A percentile compares a stretch with the other conserved stretches of the same genome.
These are phyloP conservation scores for Haberlea rhodopensis DNA, from an alignment of 257 asterid genomes.

Conservation along the genomic window DNA sequence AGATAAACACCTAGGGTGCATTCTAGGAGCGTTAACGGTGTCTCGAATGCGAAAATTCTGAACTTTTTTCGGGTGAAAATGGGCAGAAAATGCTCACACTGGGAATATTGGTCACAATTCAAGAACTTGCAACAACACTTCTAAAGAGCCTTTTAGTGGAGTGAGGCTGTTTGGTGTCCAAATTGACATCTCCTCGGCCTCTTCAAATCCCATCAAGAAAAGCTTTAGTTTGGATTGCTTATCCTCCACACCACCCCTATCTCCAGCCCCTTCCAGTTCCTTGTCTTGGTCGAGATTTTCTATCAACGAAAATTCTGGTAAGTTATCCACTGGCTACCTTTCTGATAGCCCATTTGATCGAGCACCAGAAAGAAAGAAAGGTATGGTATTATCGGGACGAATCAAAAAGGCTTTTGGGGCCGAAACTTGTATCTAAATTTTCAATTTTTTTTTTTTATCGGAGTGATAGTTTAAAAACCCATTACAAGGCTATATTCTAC, in stretches of 20 bases:
- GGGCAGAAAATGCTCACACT: conserved; percentile 89
- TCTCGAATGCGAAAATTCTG: neutral
- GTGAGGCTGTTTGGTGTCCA: conserved; percentile 77
- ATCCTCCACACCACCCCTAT: conserved; percentile 29
- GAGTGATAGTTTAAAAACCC: too few species aligned
- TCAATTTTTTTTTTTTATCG: too few species aligned
- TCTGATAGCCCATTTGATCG: conserved; percentile 50
- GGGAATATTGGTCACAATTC: conserved; percentile 86
- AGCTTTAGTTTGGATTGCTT: conserved; percentile 74
- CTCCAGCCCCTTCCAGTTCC: conserved; percentile 41
- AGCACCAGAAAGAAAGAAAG: conserved; percentile 59
- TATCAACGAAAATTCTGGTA: conserved; percentile 31
- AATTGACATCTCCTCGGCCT: conserved; percentile 38
- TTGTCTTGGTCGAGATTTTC: conserved; percentile 37
- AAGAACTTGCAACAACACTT: conserved; percentile 56
- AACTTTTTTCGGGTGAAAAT: conserved; percentile 34
- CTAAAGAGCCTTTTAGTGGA: conserved; percentile 30
- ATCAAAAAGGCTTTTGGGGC: too few species aligned
- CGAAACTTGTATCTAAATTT: too few species aligned
- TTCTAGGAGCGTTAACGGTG: conserved; percentile 16
- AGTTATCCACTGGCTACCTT: conserved; percentile 42
- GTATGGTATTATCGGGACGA: conserved; percentile 24
- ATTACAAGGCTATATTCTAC: too few species aligned
- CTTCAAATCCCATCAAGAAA: conserved; percentile 47
- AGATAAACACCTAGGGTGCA: neutral